phyloP scores from a whole-genome alignment of 2,329 filamentous ascomycete species.

The Pestalotiopsis fici region DNA sequence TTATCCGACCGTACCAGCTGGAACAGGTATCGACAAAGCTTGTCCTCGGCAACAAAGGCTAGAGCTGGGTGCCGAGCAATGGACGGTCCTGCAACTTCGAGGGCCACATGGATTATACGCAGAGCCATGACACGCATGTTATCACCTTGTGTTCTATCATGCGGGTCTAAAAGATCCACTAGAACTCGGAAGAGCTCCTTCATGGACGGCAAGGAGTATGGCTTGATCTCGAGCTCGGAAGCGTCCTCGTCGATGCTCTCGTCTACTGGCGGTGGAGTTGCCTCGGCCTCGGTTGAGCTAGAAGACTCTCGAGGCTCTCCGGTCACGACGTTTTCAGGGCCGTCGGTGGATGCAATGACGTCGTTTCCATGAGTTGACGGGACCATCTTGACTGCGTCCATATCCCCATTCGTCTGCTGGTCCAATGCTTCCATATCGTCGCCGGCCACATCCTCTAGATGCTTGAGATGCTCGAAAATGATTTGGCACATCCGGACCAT shows the following conservation, averaged over 20 bases:
- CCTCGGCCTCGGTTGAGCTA: slow-evolving; percentile 39
- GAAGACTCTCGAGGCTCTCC: slow-evolving; percentile 36
- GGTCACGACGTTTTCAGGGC: slow-evolving; percentile 36
- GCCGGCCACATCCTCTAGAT: slow-evolving; percentile 75
- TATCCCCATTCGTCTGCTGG: slow-evolving; percentile 65
- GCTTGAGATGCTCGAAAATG: slow-evolving; percentile 91
- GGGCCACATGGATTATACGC: slow-evolving; percentile 92
- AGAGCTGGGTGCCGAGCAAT: slow-evolving; percentile 91
- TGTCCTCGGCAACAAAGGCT: slow-evolving; percentile 86
- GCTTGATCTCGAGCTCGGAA: slow-evolving; percentile 62
- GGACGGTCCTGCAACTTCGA: slow-evolving; percentile 93
- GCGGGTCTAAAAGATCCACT: slow-evolving; percentile 90
- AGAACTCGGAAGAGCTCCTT: slow-evolving; percentile 91
- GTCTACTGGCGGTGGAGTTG: slow-evolving; percentile 18
- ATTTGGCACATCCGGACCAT: slow-evolving; percentile 99
- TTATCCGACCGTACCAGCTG: slow-evolving; percentile 96
- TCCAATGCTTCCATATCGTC: slow-evolving; percentile 68
- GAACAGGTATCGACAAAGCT: slow-evolving; percentile 90
- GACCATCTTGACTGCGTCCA: slow-evolving; percentile 82
- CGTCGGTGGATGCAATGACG: slow-evolving; percentile 55
- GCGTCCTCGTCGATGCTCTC: slow-evolving; percentile 26
- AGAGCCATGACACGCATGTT: slow-evolving; percentile 97
- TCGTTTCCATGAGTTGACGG: slow-evolving; percentile 69
- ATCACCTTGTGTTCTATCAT: slow-evolving; percentile 90
- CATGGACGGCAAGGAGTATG: slow-evolving; percentile 93